phyloP scores from a whole-genome alignment of 495 filamentous ascomycete species.

The Lepraria neglecta region DNA sequence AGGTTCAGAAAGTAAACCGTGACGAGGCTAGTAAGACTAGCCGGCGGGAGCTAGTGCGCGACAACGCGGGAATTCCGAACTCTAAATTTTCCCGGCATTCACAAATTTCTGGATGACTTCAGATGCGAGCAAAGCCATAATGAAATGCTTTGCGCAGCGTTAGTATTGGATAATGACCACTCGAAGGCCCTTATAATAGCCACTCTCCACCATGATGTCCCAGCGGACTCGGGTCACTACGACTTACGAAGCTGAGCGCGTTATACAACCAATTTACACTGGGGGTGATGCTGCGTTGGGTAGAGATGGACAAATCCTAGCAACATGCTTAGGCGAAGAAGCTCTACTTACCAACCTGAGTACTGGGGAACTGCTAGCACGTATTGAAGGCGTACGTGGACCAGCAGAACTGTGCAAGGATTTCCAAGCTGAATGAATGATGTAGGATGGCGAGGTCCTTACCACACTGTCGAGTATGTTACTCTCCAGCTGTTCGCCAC shows the following conservation, averaged over 20 bases:
- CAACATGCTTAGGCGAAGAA: constrained; percentile 82
- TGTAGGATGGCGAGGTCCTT: constrained; percentile 84
- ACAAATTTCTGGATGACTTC: not conserved
- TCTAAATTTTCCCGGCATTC: not conserved
- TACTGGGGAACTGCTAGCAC: constrained; percentile 73
- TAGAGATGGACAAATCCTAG: constrained; percentile 72
- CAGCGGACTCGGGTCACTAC: constrained; percentile 45
- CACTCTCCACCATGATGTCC: constrained; percentile 33
- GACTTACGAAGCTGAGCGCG: constrained; percentile 73
- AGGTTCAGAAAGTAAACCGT: too few species aligned
- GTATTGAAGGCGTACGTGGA: constrained; percentile 78
- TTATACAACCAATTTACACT: constrained; percentile 89
- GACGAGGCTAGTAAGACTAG: too few species aligned
- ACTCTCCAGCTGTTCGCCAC: not conserved
- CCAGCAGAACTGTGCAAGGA: not conserved
- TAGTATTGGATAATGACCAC: not conserved
- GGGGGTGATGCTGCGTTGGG: constrained; percentile 83
- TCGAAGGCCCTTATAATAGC: not conserved
- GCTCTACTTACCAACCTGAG: constrained; percentile 78
- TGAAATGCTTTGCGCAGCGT: not conserved
- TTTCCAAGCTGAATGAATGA: not conserved
- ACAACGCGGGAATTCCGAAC: not conserved
- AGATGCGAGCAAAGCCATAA: not conserved
- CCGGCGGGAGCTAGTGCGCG: not conserved
- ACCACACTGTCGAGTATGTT: constrained; percentile 73